Percentiles rank a stretch among this genome's conserved stretches.
Evolutionary conservation across 257 asterid genomes (phyloP).

Genomic region (Cordia subcordata): DNA sequence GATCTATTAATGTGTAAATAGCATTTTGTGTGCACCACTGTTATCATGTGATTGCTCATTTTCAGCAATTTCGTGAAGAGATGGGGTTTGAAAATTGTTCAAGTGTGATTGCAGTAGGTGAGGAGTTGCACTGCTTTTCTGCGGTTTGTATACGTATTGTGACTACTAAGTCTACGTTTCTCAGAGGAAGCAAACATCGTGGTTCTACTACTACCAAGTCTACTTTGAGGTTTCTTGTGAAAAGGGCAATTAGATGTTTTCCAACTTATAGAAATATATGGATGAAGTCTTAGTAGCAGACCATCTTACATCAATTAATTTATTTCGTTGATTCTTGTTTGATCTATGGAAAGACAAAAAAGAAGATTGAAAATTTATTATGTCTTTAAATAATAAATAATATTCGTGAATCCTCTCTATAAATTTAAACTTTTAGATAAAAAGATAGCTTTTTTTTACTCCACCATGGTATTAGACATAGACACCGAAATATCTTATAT

Average conservation of each 20-base stretch:
- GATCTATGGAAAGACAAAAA: too few relatives aligned
- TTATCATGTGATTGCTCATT: conserved; percentile 2
- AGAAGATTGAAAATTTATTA: too few relatives aligned
- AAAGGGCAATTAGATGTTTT: not conserved
- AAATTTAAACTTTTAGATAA: too few relatives aligned
- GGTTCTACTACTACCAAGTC: not conserved
- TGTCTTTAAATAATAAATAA: too few relatives aligned
- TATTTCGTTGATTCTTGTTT: too few relatives aligned
- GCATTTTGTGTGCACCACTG: conserved; percentile 4
- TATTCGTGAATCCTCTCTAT: too few relatives aligned
- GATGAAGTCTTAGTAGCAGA: not conserved
- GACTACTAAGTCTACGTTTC: conserved; percentile 6
- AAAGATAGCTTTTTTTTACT: too few relatives aligned
- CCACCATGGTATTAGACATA: too few relatives aligned
- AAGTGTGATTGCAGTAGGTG: conserved; percentile 49
- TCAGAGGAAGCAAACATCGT: not conserved
- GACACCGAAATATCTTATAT: too few relatives aligned
- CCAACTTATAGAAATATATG: not conserved
- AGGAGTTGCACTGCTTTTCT: conserved; percentile 65
- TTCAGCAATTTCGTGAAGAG: conserved; percentile 45
- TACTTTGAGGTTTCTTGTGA: conserved; percentile 10
- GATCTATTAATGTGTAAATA: not conserved
- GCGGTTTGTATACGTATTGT: conserved; percentile 2
- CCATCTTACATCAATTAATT: too few relatives aligned
- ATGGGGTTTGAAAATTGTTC: conserved; percentile 28